Percentiles rank a stretch among this genome's conserved stretches.
These are phyloP conservation scores for Adenanthera pavonina DNA, from an alignment of 306 rosid species.

Conservation along the genomic window DNA sequence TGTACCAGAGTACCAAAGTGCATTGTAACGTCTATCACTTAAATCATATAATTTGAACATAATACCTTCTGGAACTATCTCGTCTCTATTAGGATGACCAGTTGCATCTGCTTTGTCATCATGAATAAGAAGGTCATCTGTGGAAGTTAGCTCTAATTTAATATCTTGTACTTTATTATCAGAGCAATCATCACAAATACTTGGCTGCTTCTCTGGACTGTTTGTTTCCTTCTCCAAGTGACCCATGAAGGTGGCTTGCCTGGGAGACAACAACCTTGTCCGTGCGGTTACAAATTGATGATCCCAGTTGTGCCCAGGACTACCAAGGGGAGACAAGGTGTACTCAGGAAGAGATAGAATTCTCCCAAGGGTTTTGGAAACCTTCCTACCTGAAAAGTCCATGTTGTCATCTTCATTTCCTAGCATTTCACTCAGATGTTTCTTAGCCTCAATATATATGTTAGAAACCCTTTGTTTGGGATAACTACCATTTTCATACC, in stretches of 20 bases:
- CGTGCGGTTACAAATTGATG: constrained; percentile 66
- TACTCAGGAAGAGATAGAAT: constrained; percentile 92
- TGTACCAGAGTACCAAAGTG: not conserved
- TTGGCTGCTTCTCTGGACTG: constrained; percentile 45
- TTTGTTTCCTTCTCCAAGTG: constrained; percentile 49
- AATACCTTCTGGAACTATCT: constrained; percentile 68
- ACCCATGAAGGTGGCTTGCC: constrained; percentile 39
- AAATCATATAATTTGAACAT: constrained; percentile 33
- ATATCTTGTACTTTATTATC: constrained; percentile 49
- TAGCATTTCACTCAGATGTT: constrained; percentile 73
- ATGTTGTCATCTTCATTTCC: constrained; percentile 65
- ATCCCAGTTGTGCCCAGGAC: constrained; percentile 85
- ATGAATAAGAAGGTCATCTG: constrained; percentile 38
- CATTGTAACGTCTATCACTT: constrained; percentile 14
- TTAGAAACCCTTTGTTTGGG: constrained; percentile 61
- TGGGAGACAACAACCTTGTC: constrained; percentile 57
- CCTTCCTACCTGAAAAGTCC: constrained; percentile 61
- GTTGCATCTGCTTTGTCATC: constrained; percentile 48
- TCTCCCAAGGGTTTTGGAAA: constrained; percentile 77
- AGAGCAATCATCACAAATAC: constrained; percentile 47
- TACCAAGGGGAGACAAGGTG: constrained; percentile 67
- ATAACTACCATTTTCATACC: constrained; percentile 54
- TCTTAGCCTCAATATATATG: constrained; percentile 83
- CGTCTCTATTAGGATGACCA: constrained; percentile 42
- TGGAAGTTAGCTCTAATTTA: constrained; percentile 41